Conservation (phyloP, 2,329 filamentous ascomycete genomes). For the Alternaria sp. region DNA sequence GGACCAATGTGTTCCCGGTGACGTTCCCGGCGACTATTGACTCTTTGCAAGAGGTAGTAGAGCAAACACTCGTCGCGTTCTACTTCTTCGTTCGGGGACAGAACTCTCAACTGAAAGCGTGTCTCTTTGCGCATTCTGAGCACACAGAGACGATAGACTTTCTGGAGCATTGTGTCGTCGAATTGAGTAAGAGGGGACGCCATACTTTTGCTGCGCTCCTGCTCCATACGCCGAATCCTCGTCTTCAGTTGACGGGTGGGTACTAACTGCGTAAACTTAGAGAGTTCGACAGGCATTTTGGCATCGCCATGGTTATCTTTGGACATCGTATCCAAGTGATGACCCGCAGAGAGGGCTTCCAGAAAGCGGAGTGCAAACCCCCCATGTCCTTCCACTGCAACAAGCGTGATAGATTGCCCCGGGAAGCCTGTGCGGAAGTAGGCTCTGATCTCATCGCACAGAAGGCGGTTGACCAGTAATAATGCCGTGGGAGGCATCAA, state of each 20-base stretch:
- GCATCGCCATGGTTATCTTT: not conserved
- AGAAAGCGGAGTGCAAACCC: not conserved
- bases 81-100: not conserved
- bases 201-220: not conserved
- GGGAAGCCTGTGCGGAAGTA: not conserved
- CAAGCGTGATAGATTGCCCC: not conserved
- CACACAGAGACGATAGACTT: not conserved
- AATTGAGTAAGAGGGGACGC: not conserved
- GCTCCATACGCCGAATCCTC: not conserved
- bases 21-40: not conserved
- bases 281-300: not conserved
- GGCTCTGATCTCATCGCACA: not conserved
- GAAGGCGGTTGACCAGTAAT: not conserved
- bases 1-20: not conserved
- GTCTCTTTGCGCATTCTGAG: not conserved
- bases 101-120: not conserved
- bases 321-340: not conserved
- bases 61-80: not conserved
- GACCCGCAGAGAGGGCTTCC: not conserved
- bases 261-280: not conserved
- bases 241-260: not conserved
- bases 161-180: not conserved
- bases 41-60: not conserved
- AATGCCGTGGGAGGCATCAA: not conserved
- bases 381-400: not conserved